Percentiles rank a stretch among this genome's conserved stretches.
Evolutionary conservation across 2,329 filamentous ascomycete species (phyloP).

Genomic region (Sporothrix inflata): DNA sequence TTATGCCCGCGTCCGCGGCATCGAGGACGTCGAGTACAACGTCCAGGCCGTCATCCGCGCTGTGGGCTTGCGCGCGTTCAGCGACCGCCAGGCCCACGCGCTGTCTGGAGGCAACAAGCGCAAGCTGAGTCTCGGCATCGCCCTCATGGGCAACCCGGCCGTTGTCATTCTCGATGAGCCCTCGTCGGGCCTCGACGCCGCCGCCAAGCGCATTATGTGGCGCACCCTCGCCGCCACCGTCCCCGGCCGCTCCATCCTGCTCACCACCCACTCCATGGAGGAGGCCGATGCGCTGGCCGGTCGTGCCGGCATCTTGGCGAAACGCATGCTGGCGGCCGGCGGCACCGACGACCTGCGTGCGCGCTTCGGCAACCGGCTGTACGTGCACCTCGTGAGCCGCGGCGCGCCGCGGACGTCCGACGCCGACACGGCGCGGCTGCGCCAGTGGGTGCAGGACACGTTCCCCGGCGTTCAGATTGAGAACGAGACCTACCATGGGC

Average conservation of each 20-base stretch:
- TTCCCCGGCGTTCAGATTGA: conserved; percentile 72
- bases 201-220: conserved; percentile 93
- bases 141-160: conserved; percentile 87
- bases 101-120: conserved; percentile 90
- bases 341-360: conserved; percentile 71
- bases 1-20: conserved; percentile 82
- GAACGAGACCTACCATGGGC: conserved; percentile 78
- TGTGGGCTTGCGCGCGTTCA: conserved; percentile 74
- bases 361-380: conserved; percentile 76
- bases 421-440: conserved; percentile 68
- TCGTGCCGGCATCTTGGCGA: conserved; percentile 82
- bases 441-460: conserved; percentile 63
- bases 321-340: conserved; percentile 82
- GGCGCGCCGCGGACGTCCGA: conserved; percentile 73
- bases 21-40: conserved; percentile 74
- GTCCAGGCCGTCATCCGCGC: conserved; percentile 77
- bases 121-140: conserved; percentile 88
- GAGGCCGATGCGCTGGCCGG: conserved; percentile 88
- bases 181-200: conserved; percentile 84
- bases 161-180: conserved; percentile 90
- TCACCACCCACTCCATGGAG: conserved; percentile 95
- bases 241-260: conserved; percentile 76
- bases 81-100: conserved; percentile 73
- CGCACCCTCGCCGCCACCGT: conserved; percentile 74
- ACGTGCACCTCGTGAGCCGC: conserved; percentile 78